Evolutionary conservation across 2,329 filamentous ascomycete species (phyloP).

Genomic region (Graphiopsis chlorocephala): DNA sequence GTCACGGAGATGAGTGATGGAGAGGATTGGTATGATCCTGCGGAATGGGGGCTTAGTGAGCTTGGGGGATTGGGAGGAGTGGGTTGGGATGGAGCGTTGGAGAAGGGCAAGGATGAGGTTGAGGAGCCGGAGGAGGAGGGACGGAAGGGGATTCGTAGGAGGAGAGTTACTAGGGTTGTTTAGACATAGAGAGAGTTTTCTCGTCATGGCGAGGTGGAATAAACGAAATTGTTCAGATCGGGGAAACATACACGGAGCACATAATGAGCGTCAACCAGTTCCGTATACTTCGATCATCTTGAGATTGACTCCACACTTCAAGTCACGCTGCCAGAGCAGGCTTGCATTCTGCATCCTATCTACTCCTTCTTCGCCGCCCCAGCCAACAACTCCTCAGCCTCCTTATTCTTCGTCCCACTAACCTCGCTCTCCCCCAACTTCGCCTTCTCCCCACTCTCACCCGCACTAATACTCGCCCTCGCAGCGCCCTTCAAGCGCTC

Average conservation of each 20-base stretch:
- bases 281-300: not conserved
- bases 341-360: not conserved
- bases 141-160: slow-evolving; percentile 50
- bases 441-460: slow-evolving; percentile 27
- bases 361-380: slow-evolving; percentile 16
- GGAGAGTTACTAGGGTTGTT: slow-evolving; percentile 22
- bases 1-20: slow-evolving; percentile 73
- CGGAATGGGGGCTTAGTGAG: slow-evolving; percentile 66
- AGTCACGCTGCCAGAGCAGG: not conserved
- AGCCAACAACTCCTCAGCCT: slow-evolving; percentile 44
- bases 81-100: slow-evolving; percentile 58
- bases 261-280: not conserved
- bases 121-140: slow-evolving; percentile 53
- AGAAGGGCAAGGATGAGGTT: slow-evolving; percentile 82
- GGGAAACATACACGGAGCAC: not conserved
- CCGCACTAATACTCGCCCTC: slow-evolving; percentile 54
- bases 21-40: slow-evolving; percentile 84
- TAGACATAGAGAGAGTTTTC: not conserved
- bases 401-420: slow-evolving; percentile 45
- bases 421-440: slow-evolving; percentile 37
- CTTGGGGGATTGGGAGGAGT: slow-evolving; percentile 19
- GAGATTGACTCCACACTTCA: not conserved
- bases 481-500: slow-evolving; percentile 51
- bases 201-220: not conserved
- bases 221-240: not conserved